A percentile compares a stretch with the other conserved stretches of the same genome.
Conservation (phyloP, 1,284 basidiomycete species). For the Pseudozyma thailandica region DNA sequence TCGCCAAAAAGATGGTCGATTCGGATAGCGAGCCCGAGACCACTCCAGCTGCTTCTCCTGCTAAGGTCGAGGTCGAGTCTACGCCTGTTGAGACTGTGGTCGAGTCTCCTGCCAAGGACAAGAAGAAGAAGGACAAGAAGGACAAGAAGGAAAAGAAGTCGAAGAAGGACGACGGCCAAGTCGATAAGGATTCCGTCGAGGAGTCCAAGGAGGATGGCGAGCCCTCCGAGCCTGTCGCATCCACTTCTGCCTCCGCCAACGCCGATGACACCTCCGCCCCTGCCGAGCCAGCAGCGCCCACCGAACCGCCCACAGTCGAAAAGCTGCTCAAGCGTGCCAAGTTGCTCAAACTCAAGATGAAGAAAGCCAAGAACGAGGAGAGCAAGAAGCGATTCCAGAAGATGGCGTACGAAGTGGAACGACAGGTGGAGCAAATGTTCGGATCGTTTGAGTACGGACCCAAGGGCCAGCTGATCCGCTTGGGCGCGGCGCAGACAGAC, state of each 20-base stretch:
- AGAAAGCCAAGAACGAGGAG: constrained; percentile 60
- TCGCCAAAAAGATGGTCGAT: constrained; percentile 42
- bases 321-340: constrained; percentile 62
- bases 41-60: constrained; percentile 12
- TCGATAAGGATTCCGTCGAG: not conserved
- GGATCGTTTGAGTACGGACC: constrained; percentile 52
- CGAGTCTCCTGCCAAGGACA: constrained; percentile 20
- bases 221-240: constrained; percentile 20
- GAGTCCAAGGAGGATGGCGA: constrained; percentile 7
- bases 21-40: constrained; percentile 36
- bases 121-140: constrained; percentile 33
- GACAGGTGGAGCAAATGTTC: constrained; percentile 57
- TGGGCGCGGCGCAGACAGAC: constrained; percentile 45
- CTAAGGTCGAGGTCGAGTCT: constrained; percentile 11
- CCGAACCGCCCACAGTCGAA: constrained; percentile 40
- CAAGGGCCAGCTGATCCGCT: constrained; percentile 48
- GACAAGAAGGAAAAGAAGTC: constrained; percentile 26
- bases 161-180: constrained; percentile 6
- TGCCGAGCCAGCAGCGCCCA: constrained; percentile 2
- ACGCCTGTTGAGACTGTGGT: not conserved
- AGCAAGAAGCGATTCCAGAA: constrained; percentile 32
- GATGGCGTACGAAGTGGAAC: constrained; percentile 62
- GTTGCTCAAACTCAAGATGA: constrained; percentile 63
- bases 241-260: constrained; percentile 21
- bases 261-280: not conserved